Percentiles rank a stretch among this genome's conserved stretches.
phyloP scores from a whole-genome alignment of 2,329 filamentous ascomycete genomes.

The Ophiocordyceps camponoti-leonardi region DNA sequence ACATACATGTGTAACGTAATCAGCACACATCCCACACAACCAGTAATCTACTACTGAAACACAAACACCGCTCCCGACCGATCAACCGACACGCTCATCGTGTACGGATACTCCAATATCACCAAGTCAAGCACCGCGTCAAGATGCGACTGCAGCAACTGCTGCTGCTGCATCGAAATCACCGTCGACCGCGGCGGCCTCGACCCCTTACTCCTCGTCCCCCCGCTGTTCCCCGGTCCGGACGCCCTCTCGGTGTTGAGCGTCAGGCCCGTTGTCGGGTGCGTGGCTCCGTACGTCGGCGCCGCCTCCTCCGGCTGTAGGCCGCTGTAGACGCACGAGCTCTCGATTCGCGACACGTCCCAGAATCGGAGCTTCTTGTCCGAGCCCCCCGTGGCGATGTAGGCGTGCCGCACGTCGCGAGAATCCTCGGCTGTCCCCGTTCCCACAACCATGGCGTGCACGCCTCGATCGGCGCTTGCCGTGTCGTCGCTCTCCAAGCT shows the following conservation, averaged over 20 bases:
- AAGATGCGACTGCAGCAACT: constrained; percentile 69
- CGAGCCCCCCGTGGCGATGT: constrained; percentile 72
- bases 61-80: constrained; percentile 80
- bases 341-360: constrained; percentile 67
- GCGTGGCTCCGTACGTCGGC: constrained; percentile 52
- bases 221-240: constrained; percentile 12
- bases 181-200: constrained; percentile 59
- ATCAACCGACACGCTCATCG: constrained; percentile 85
- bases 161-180: constrained; percentile 75
- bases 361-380: constrained; percentile 90
- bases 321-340: constrained; percentile 67
- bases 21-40: no score
- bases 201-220: constrained; percentile 12
- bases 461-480: constrained; percentile 43
- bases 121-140: constrained; percentile 79
- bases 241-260: constrained; percentile 48
- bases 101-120: constrained; percentile 76
- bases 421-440: constrained; percentile 54
- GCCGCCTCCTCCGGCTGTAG: constrained; percentile 51
- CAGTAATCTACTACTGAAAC: constrained; percentile 29
- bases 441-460: constrained; percentile 58
- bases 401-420: constrained; percentile 59
- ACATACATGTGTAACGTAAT: no score
- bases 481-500: constrained; percentile 45
- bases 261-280: constrained; percentile 44